Conservation (phyloP, 192 early-diverging fungal genomes). For the Funneliformis mosseae region DNA sequence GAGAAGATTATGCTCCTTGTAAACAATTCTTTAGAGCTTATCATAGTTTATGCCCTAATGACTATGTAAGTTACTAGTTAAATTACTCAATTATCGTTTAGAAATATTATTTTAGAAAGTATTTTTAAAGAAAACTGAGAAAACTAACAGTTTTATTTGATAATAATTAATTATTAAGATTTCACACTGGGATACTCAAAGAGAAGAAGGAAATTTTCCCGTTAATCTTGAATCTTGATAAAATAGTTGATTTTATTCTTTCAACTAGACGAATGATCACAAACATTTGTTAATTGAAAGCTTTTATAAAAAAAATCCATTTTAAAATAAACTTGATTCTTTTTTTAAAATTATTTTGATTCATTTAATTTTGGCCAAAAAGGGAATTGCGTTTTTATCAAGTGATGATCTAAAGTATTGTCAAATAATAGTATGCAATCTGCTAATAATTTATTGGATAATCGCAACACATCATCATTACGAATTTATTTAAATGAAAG, state of each 20-base stretch:
- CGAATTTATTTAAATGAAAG: neutral
- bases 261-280: neutral
- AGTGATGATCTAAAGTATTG: neutral
- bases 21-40: slow-evolving; percentile 86
- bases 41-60: slow-evolving; percentile 85
- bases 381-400: no score
- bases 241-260: neutral
- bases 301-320: no score
- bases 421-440: neutral
- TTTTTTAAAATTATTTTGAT: no score
- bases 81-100: no score
- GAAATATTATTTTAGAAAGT: neutral
- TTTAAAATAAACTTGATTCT: no score
- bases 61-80: slow-evolving; percentile 83
- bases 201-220: slow-evolving; percentile 52
- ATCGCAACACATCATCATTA: neutral
- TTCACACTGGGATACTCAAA: slow-evolving; percentile 51
- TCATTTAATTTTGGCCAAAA: neutral
- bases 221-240: slow-evolving; percentile 42
- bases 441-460: neutral
- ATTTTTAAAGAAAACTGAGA: neutral
- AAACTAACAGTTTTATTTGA: neutral
- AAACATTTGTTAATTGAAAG: no score
- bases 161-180: slow-evolving; percentile 37
- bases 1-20: slow-evolving; percentile 95